Conservation (phyloP, 768 basidiomycete species). For the Tricholoma sp. region DNA sequence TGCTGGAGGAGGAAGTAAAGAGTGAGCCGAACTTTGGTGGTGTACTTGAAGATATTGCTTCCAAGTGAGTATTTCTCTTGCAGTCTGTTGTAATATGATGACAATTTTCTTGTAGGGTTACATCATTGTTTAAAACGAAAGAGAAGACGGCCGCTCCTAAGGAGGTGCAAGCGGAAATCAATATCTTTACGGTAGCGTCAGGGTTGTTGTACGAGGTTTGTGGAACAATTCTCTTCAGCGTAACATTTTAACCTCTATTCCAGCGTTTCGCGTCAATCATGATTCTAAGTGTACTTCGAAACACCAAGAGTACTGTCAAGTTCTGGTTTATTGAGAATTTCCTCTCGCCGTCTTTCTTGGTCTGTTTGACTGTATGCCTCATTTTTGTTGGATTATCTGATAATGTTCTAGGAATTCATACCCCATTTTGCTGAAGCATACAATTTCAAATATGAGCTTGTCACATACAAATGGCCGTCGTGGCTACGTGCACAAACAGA, state of each 20-base stretch:
- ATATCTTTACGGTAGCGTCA: constrained; percentile 98
- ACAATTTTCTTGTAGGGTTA: constrained; percentile 28
- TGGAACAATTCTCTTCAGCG: background rate
- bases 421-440: constrained; percentile 90
- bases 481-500: constrained; percentile 97
- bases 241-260: background rate
- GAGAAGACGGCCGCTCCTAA: constrained; percentile 16
- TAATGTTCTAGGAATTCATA: constrained; percentile 71
- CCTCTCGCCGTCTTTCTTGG: constrained; percentile 94
- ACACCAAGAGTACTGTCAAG: constrained; percentile 93
- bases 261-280: constrained; percentile 98
- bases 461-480: constrained; percentile 99
- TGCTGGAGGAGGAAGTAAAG: constrained; percentile 53
- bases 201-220: constrained; percentile 91
- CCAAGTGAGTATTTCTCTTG: constrained; percentile 37
- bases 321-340: constrained; percentile 99
- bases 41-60: constrained; percentile 42
- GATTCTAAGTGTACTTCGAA: constrained; percentile 92
- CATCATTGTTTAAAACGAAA: constrained; percentile 38
- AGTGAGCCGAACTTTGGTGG: constrained; percentile 27
- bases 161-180: constrained; percentile 80
- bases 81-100: background rate
- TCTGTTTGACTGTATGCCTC: constrained; percentile 26
- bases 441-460: constrained; percentile 92
- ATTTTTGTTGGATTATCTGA: background rate